phyloP scores from a whole-genome alignment of 805 yeast species.

The Babjeviella inositovora region DNA sequence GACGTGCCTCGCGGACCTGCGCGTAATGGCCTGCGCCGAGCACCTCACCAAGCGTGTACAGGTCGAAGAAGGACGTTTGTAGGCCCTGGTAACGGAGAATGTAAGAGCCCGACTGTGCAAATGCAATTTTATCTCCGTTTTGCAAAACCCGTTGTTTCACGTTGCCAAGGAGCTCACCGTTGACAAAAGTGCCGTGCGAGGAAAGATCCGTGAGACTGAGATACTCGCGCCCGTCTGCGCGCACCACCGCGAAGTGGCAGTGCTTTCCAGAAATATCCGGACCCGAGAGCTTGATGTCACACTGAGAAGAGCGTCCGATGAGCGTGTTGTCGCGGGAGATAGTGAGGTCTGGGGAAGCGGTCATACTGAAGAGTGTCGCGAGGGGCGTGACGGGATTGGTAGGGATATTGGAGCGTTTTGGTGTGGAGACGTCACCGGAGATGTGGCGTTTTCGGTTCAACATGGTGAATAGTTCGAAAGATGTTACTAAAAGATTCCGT shows the following conservation, averaged over 20 bases:
- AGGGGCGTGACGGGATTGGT: too few species aligned
- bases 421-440: too few species aligned
- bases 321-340: too few species aligned
- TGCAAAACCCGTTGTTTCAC: constrained; percentile 31
- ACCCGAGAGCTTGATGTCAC: constrained; percentile 38
- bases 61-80: constrained; percentile 35
- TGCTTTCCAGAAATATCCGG: constrained; percentile 53
- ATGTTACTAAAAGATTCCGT: too few species aligned
- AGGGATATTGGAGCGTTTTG: too few species aligned
- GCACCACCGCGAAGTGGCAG: constrained; percentile 31
- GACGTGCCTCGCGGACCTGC: constrained; percentile 55
- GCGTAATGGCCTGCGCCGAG: constrained; percentile 74
- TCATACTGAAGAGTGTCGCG: too few species aligned
- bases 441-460: too few species aligned
- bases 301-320: too few species aligned
- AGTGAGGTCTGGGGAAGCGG: too few species aligned
- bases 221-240: constrained; percentile 15
- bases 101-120: constrained; percentile 21
- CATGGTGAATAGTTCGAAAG: too few species aligned
- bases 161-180: constrained; percentile 34
- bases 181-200: constrained; percentile 54
- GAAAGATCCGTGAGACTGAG: constrained; percentile 37
- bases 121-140: constrained; percentile 47
- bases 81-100: constrained; percentile 8
- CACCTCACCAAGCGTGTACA: constrained; percentile 37